Base-by-base conservation (phyloP, 1,139 yeast genomes). In the Blastobotrys illinoisensis region DNA sequence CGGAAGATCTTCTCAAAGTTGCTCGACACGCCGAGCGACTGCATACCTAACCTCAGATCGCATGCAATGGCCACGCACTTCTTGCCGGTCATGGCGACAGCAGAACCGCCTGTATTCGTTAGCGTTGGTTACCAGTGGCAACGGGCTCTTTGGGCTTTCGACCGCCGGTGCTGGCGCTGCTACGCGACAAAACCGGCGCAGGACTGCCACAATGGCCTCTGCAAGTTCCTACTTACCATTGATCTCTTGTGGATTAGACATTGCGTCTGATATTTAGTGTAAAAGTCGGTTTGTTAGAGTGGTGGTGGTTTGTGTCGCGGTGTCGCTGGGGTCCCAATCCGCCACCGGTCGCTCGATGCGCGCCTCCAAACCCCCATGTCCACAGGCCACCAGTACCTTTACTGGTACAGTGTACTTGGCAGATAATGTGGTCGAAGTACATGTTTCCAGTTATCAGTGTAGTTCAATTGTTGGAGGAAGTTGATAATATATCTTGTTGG, bases 1-100 rank as follows among this genome's bases (percentile, higher is more conserved):
- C 82, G 83, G 71, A 91, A 90, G 60, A 95, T 79, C 76, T 93
- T 93, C 68, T 93, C 98, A 71, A 95, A 95, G 68, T 90, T 86
- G 71, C 90, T 90, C 51, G 97, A 79, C 53, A 95, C 84, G 55
- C 98, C 97, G 47, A 93, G 79, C 6, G 97, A 88, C 72, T 93
- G 99, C 71, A 84, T 84, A 36, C 99, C 99, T 61, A 95, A 78
- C 67, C 99, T 84, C 67, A 93, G 77, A 74, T 95, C 99, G 66
- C 95, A 85, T 14, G 98, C 99, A 66, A 95, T 91, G 49, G 99
- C 99, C 57, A 95, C 90, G 75, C 99, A 95, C 65, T 90, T 97
- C 70, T 95, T 91, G 64, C 99, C 99, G 23, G 86, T 86, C 99
- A 95, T 95, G 62, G 99, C 99, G 46, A 95, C 96, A 57, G 96